Base-by-base conservation (phyloP, 2,329 filamentous ascomycete species). In the Nemania sp. region DNA sequence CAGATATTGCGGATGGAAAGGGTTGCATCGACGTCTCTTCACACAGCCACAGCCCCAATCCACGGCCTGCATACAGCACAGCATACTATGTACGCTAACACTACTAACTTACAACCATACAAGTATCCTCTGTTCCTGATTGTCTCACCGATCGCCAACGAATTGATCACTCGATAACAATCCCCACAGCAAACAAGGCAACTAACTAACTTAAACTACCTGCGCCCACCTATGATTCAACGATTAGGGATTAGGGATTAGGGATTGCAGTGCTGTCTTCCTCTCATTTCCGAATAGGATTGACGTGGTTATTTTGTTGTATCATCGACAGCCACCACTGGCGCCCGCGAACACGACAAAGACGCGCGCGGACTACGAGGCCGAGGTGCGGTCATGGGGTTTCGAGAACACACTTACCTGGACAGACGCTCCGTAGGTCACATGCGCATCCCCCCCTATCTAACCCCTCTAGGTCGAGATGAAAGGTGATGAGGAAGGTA, bases 321-420 rank as follows among this genome's bases (percentile, higher is more conserved):
- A 20, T 35, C 27, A 20, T 27, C 47, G 15, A 55, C 24, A 41
- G 26, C 24, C 54, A 51, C 18, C 61, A 75, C 27, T 74, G 73
- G 70, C 69, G 65, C 65, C 55, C 8, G n/a, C n/a, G n/a, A n/a
- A n/a, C n/a, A 38, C 58, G 26, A 35, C 55, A 38, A 83, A 82
- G 72, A 81, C 82, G 35, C 82, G 79, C 62, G 78, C 76, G 66
- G 82, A 87, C 47, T 81, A 82, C 43, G 90, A 93, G 77, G 80
- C 82, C 57, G 82, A 91, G 74, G 90, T 93, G 27, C 84, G 84
- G 41, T 87, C 86, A 1, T 93, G 91, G 90, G 91, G 91, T 1
- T 93, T 93, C 76, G 72, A 77, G 2, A 83, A 89, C 57, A 90
- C 92, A 75, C 92, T 92, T 71, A 92, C 90, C 2, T 93, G 91